Conservation (phyloP, 768 basidiomycete genomes). For the Lentinula detonsa region DNA sequence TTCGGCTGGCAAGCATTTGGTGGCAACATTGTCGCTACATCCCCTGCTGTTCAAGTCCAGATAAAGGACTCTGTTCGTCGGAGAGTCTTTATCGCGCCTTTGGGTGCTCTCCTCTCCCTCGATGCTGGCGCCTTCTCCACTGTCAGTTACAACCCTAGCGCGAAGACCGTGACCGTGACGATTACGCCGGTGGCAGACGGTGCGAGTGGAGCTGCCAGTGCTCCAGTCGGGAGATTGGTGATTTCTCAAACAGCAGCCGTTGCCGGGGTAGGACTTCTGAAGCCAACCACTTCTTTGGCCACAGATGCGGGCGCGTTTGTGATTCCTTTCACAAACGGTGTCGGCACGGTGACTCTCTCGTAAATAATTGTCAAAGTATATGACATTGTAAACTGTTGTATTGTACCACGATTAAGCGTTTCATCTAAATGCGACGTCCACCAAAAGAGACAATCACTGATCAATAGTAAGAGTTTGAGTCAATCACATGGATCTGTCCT, state of each 20-base stretch:
- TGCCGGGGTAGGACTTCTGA: conserved; percentile 32
- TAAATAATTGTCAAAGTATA: background rate
- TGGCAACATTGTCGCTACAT: conserved; percentile 36
- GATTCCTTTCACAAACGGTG: conserved; percentile 34
- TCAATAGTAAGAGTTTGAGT: too few relatives aligned
- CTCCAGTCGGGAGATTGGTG: conserved; percentile 38
- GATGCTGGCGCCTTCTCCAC: conserved; percentile 48
- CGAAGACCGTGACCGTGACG: conserved; percentile 31
- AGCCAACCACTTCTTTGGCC: conserved; percentile 28
- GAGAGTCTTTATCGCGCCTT: conserved; percentile 44
- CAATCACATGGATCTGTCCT: too few relatives aligned
- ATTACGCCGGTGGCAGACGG: conserved; percentile 30
- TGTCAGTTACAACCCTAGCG: conserved; percentile 32
- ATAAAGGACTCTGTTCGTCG: conserved; percentile 42
- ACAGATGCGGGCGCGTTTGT: conserved; percentile 42
- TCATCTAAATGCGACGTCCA: too few relatives aligned
- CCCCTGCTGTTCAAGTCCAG: conserved; percentile 34
- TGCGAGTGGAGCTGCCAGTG: conserved; percentile 33
- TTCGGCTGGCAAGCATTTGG: conserved; percentile 62
- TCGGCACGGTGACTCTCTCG: background rate
- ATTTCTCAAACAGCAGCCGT: conserved; percentile 35
- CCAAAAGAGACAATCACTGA: too few relatives aligned
- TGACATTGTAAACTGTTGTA: background rate
- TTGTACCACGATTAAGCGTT: background rate
- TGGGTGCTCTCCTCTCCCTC: conserved; percentile 37